Base-by-base conservation (phyloP, 768 basidiomycete species). In the Podaxis sp. region DNA sequence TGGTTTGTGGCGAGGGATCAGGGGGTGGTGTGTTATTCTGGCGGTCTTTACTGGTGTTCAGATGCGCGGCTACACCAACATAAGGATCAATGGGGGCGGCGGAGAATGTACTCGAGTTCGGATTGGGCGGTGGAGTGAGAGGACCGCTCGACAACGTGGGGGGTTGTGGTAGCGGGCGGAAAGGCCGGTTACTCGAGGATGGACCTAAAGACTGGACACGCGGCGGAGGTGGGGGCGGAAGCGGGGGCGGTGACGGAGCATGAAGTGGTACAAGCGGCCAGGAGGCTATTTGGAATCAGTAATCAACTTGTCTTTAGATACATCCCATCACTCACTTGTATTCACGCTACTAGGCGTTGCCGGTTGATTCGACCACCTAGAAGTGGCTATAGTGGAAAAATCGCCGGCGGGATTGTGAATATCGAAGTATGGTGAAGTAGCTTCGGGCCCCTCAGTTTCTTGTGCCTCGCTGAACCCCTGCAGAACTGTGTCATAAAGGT, bases 401-500 rank as follows among this genome's bases (percentile, higher is more conserved):
- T 49, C 44, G 41, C 38, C 58, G 22, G 24, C 26, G 30, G 52
- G 57, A 24, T 53, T 11, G 3, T 52, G 37, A 38, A 24, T 38
- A 24, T 58, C 40, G 22, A 56, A 44, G 11, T 28, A 56, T 48
- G 56, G 54, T 10, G 66, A 54, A 1, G 57, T 41, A 12, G 52
- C 54, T 57, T 70, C 71, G 30, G 83, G 79, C 49, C 51, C 49
- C 24, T 50, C 48, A 15, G 36, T 22, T 20, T 60, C 51, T 26
- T 49, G 46, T 33, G 10, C 8, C 13, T 44, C 37, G 26, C 74
- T 76, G 65, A 84, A 87, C 48, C 80, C 84, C 50, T 76, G 78
- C 73, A 83, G 83, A 38, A 87, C 86, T 66, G 83, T 80, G 63
- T 81, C 77, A 70, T 85, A 87, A 52, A 87, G 77, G 63, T 80